Conservation (phyloP, 768 basidiomycete species). For the Leccinum sublutescens region DNA sequence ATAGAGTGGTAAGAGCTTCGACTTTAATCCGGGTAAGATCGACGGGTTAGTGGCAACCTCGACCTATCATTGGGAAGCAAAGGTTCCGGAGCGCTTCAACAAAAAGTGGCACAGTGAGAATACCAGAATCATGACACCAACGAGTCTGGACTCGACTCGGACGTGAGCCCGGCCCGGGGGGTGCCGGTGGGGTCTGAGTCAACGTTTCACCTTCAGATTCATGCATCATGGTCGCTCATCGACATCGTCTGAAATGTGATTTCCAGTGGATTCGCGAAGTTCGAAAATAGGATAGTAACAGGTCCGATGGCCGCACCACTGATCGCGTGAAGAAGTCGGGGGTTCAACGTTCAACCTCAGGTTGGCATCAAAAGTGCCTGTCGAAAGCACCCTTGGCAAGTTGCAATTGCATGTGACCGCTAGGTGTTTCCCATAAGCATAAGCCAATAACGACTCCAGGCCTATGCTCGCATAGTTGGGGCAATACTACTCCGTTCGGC, state of each 20-base stretch:
- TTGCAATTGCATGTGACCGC: background rate
- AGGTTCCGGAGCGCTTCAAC: background rate
- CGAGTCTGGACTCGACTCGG: background rate
- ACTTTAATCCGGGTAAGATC: too few relatives aligned
- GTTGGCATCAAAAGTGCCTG: background rate
- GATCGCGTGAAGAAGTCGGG: background rate
- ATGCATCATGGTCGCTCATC: background rate
- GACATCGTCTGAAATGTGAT: background rate
- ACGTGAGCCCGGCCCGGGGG: background rate
- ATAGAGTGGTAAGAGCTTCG: too few relatives aligned
- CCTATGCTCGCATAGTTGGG: background rate
- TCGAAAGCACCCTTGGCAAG: background rate
- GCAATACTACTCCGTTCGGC: background rate
- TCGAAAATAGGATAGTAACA: background rate
- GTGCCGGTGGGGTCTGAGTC: too few relatives aligned
- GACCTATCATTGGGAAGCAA: background rate
- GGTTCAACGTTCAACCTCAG: background rate
- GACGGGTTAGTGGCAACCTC: too few relatives aligned
- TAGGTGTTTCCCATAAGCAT: background rate
- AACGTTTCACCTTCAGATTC: background rate
- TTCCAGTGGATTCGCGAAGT: background rate
- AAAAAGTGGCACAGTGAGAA: background rate
- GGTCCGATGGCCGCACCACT: background rate
- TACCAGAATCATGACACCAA: too few relatives aligned
- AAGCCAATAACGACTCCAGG: background rate